A percentile compares a stretch with the other conserved stretches of the same genome.
Evolutionary conservation across 192 early-diverging fungal species (phyloP).

Genomic region (Coemansia sp.): DNA sequence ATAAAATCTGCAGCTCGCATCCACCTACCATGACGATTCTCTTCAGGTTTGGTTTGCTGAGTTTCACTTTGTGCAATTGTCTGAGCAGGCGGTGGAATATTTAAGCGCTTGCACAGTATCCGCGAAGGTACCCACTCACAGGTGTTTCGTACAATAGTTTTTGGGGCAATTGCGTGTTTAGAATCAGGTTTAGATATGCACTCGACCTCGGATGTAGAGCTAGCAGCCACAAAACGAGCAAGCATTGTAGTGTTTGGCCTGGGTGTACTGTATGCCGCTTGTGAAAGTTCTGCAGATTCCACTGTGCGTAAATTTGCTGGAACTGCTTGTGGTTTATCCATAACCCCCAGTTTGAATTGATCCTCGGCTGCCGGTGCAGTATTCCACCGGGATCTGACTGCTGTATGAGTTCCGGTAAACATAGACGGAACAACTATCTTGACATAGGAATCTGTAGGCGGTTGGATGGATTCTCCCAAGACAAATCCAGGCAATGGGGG

Average conservation of each 20-base stretch:
- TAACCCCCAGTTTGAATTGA: neutral
- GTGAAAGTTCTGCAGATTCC: neutral
- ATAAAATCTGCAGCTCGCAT: constrained; percentile 27
- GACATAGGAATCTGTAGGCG: neutral
- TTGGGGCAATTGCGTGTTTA: neutral
- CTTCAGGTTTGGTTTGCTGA: neutral
- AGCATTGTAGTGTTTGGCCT: constrained; percentile 13
- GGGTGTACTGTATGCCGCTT: neutral
- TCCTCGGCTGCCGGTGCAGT: neutral
- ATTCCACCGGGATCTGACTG: neutral
- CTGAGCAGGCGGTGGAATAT: constrained; percentile 14
- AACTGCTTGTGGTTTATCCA: neutral
- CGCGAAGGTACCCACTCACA: constrained; percentile 26
- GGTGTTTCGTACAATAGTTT: constrained; percentile 8
- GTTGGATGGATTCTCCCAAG: constrained; percentile 2
- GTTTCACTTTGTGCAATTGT: constrained; percentile 1
- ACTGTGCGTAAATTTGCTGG: neutral
- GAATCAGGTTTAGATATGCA: neutral
- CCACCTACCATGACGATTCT: neutral
- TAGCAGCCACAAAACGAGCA: constrained; percentile 18
- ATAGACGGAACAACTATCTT: constrained; percentile 14
- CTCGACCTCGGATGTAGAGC: neutral
- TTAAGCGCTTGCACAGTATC: constrained; percentile 41
- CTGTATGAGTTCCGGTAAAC: constrained; percentile 13
- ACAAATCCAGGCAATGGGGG: constrained; percentile 25